These are phyloP conservation scores for Ilyonectria destructans DNA, from an alignment of 2,329 filamentous ascomycete genomes.

Conservation along the genomic window DNA sequence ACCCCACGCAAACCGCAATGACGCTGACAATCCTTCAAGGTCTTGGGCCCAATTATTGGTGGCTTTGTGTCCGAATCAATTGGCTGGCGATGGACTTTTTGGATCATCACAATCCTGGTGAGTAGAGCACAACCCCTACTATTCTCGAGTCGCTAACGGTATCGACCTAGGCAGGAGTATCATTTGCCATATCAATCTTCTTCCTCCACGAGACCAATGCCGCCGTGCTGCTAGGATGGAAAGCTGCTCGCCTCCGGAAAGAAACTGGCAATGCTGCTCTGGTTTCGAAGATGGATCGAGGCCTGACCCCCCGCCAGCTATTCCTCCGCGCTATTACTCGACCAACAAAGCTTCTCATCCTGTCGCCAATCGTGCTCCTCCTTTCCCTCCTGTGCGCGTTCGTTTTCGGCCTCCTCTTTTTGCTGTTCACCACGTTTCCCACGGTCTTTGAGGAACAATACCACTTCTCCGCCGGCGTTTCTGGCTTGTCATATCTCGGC, in stretches of 20 bases:
- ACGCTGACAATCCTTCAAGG: constrained; percentile 35
- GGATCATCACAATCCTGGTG: constrained; percentile 64
- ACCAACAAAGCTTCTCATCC: constrained; percentile 65
- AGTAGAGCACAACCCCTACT: constrained; percentile 23
- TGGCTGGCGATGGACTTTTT: constrained; percentile 67
- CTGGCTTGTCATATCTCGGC: constrained; percentile 65
- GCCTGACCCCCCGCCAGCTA: constrained; percentile 37
- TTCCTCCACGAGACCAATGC: constrained; percentile 51
- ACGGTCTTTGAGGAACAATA: constrained; percentile 56
- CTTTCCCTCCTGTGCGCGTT: constrained; percentile 55
- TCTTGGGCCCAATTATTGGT: constrained; percentile 53
- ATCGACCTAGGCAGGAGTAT: constrained; percentile 26
- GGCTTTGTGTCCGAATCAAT: constrained; percentile 63
- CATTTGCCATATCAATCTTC: constrained; percentile 35
- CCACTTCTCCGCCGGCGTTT: constrained; percentile 47
- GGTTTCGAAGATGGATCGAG: constrained; percentile 32
- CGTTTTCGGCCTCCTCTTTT: constrained; percentile 55
- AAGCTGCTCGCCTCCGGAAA: constrained; percentile 31
- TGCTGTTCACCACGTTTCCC: constrained; percentile 57
- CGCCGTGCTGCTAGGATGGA: constrained; percentile 23
- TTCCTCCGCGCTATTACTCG: constrained; percentile 55
- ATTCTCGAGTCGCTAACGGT: constrained; percentile 27
- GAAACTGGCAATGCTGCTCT: constrained; percentile 36
- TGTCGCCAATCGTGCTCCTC: constrained; percentile 69
- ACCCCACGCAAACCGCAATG: not conserved